These are phyloP conservation scores for Luffa aegyptiaca DNA, from an alignment of 306 rosid genomes.

Conservation along the genomic window DNA sequence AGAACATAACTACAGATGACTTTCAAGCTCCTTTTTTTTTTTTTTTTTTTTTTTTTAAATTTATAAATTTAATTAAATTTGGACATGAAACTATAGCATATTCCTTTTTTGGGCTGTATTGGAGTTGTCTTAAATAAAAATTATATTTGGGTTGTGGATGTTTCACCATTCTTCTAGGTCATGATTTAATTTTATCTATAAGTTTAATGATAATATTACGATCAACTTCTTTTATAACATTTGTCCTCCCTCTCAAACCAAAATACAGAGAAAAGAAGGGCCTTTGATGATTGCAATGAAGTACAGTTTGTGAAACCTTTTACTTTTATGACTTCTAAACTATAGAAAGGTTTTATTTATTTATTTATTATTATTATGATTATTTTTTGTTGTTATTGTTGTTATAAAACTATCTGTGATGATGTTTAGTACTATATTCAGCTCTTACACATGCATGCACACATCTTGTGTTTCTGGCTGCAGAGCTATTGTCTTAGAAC, in stretches of 20 bases:
- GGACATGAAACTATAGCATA: not conserved
- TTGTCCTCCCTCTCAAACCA: not conserved
- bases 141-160: not conserved
- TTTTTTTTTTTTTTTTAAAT: no score
- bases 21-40: not conserved
- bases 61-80: not conserved
- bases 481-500: constrained; percentile 91
- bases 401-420: not conserved
- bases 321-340: not conserved
- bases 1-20: not conserved
- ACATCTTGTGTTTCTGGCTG: constrained; percentile 15
- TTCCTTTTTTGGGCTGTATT: not conserved
- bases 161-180: not conserved
- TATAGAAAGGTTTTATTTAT: not conserved
- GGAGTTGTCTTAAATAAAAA: not conserved
- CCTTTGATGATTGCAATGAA: not conserved
- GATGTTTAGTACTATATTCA: not conserved
- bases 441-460: not conserved
- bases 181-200: not conserved
- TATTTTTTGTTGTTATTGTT: not conserved
- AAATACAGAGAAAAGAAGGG: not conserved
- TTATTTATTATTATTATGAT: no score
- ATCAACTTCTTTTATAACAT: not conserved
- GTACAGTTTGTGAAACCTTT: not conserved
- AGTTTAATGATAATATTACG: not conserved